Percentiles rank a stretch among this genome's conserved stretches.
phyloP scores from a whole-genome alignment of 148 eudicot genomes.

The Amaranthus cruentus region DNA sequence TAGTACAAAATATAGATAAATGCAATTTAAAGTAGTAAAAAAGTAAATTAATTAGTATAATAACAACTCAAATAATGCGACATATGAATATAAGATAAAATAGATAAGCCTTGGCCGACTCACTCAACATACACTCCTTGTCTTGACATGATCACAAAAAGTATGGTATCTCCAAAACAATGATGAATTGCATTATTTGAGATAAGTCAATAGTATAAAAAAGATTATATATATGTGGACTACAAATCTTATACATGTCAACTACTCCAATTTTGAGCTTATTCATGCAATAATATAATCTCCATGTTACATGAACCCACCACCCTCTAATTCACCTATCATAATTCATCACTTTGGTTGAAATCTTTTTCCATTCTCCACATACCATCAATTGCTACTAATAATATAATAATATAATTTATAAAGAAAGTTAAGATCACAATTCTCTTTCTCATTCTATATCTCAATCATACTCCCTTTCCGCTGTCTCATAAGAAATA shows the following conservation, averaged over 20 bases:
- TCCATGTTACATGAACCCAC: not conserved
- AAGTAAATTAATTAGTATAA: too few species aligned
- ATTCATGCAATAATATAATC: not conserved
- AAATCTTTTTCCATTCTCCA: conserved; percentile 8
- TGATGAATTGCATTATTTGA: conserved; percentile 5
- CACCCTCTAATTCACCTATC: conserved; percentile 19
- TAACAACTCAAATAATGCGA: too few species aligned
- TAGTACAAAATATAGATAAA: too few species aligned
- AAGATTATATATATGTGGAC: not conserved
- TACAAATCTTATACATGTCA: conserved; percentile 15
- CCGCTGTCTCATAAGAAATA: too few species aligned
- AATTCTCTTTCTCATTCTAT: not conserved
- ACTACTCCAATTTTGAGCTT: conserved; percentile 20
- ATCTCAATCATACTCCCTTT: conserved; percentile 2
- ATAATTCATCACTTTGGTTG: conserved; percentile 21
- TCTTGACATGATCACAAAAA: not conserved
- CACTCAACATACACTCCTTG: not conserved
- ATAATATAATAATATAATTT: too few species aligned
- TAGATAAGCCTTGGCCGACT: too few species aligned
- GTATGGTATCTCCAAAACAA: not conserved
- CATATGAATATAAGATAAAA: too few species aligned
- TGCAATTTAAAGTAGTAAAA: too few species aligned
- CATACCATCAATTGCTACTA: conserved; percentile 3
- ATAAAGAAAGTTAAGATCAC: not conserved
- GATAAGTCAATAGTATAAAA: not conserved